phyloP scores from a whole-genome alignment of 2,329 filamentous ascomycete genomes.

The Trichoderma asperellum region DNA sequence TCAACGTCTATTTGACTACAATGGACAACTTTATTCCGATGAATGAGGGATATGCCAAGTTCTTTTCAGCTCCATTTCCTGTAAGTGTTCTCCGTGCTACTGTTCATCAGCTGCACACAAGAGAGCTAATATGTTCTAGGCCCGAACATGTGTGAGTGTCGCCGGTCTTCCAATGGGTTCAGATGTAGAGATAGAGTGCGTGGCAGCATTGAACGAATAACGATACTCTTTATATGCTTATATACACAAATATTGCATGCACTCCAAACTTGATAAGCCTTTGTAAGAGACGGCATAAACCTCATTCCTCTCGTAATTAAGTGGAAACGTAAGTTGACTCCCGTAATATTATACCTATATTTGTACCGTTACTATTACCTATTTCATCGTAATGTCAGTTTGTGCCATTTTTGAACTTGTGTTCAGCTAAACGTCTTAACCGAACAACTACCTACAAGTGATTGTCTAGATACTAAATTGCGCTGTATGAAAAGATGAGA shows the following conservation, averaged over 20 bases:
- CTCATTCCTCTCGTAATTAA: not conserved
- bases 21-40: conserved; percentile 67
- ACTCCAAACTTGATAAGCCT: too few relatives aligned
- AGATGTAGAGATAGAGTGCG: conserved; percentile 70
- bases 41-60: conserved; percentile 59
- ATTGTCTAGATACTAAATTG: not conserved
- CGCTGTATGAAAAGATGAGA: not conserved
- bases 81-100: conserved; percentile 39
- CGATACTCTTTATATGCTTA: not conserved
- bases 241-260: not conserved
- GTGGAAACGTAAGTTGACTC: not conserved
- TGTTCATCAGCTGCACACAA: not conserved
- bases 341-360: not conserved
- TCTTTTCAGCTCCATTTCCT: conserved; percentile 53
- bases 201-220: conserved; percentile 22
- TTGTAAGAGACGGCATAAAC: not conserved
- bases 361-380: not conserved
- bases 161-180: conserved; percentile 72
- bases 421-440: not conserved
- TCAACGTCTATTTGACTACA: conserved; percentile 67
- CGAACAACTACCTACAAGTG: not conserved
- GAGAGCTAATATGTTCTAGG: conserved; percentile 36
- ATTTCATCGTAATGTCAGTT: not conserved
- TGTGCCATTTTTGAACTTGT: not conserved
- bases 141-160: conserved; percentile 72